Evolutionary conservation across 176 grass and related monocot genomes (phyloP).

Genomic region (Hsuehochloa calcarea): DNA sequence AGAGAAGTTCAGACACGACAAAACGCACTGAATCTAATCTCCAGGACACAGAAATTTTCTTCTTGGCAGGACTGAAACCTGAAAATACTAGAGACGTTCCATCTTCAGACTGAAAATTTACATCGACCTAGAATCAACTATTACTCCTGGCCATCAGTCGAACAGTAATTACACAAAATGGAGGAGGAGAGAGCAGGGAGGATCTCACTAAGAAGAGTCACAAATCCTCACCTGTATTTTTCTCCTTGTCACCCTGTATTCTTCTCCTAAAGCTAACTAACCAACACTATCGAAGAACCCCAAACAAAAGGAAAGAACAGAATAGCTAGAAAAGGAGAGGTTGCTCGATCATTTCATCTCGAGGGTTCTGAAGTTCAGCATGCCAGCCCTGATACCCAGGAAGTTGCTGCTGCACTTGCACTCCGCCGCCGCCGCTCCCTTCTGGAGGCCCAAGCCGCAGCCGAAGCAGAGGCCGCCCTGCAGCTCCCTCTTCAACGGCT

Average conservation of each 20-base stretch:
- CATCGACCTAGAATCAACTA: background rate
- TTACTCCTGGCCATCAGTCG: background rate
- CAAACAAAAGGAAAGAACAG: background rate
- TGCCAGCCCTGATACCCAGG: conserved; percentile 43
- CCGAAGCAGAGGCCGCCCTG: conserved; percentile 42
- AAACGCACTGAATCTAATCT: background rate
- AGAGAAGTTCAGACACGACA: background rate
- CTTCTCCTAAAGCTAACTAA: conserved; percentile 24
- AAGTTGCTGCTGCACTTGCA: conserved; percentile 59
- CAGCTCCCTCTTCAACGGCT: conserved; percentile 40
- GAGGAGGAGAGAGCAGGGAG: conserved; percentile 15
- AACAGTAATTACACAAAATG: conserved; percentile 36
- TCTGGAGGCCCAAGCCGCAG: conserved; percentile 53
- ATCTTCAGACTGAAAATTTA: conserved; percentile 4
- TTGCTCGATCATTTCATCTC: conserved; percentile 54
- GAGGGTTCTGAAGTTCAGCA: conserved; percentile 68
- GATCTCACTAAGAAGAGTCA: background rate
- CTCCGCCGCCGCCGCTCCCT: background rate
- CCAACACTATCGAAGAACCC: background rate
- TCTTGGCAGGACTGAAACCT: background rate
- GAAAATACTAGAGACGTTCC: background rate
- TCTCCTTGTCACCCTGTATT: conserved; percentile 19
- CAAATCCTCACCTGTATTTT: background rate
- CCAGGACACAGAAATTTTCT: background rate
- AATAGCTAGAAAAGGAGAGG: background rate